Percentiles rank a stretch among this genome's conserved stretches.
Evolutionary conservation across 768 basidiomycete genomes (phyloP).

Genomic region (Collybiopsis confluens): DNA sequence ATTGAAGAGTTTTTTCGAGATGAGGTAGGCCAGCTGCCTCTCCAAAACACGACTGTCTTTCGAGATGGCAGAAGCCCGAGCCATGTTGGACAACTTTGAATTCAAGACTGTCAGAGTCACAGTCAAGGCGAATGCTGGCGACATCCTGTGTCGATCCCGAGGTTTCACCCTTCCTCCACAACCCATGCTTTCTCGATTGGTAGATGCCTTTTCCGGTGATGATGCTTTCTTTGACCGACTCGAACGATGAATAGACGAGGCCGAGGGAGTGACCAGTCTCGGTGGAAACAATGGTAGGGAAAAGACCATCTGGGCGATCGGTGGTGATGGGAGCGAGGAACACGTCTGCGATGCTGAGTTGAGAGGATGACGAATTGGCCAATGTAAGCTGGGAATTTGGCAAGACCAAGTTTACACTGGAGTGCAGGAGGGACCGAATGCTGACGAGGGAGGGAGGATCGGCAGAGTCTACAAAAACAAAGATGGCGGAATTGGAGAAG

Average conservation of each 20-base stretch:
- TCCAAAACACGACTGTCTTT: conserved; percentile 88
- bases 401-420: conserved; percentile 65
- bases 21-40: conserved; percentile 70
- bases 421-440: conserved; percentile 56
- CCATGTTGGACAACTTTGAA: conserved; percentile 89
- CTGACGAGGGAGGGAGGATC: conserved; percentile 51
- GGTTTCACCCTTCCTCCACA: conserved; percentile 97
- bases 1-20: conserved; percentile 73
- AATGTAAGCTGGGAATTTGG: conserved; percentile 69
- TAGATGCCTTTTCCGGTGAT: conserved; percentile 88
- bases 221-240: conserved; percentile 85
- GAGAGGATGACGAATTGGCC: conserved; percentile 42
- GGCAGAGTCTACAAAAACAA: conserved; percentile 51
- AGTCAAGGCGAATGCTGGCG: conserved; percentile 78
- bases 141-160: conserved; percentile 92
- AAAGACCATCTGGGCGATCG: conserved; percentile 88
- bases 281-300: conserved; percentile 87
- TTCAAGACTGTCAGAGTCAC: conserved; percentile 89
- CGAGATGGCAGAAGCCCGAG: conserved; percentile 90
- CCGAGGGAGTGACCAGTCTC: conserved; percentile 78
- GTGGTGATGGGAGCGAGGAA: conserved; percentile 81
- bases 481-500: conserved; percentile 58
- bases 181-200: conserved; percentile 91
- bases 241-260: conserved; percentile 89
- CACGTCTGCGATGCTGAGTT: conserved; percentile 76